Evolutionary conservation across 106 monocot species (phyloP), one percentile per base, ranked within the genome.

Genomic region (Dactylorhiza incarnata): DNA sequence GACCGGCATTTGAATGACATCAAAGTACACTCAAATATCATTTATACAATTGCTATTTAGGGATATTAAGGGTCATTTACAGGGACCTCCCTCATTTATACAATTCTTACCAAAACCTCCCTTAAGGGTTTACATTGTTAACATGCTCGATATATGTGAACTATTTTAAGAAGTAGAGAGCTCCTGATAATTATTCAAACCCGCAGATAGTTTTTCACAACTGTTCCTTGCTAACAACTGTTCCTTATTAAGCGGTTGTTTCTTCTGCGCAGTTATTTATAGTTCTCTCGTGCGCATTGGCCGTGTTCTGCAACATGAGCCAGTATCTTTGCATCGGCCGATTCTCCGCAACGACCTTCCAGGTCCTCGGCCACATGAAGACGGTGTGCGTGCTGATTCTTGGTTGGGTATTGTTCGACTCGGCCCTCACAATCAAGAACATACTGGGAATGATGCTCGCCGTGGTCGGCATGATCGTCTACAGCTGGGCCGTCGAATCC

Each of bases 361-460:
- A 87, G 76, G 87, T 87, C 5, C 68, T 87, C 24, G 87, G 87
- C 45, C 87, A 87, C 82, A 87, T 87, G 87, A 87, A 87, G 62
- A 87, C 87, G 0, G 76, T 87, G 11, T 75, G 71, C 24, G 87
- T 87, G 4, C 37, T 87, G 43, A 78, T 82, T n/a, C 75, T 87
- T 44, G 87, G 87, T 4, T 87, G 81, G 78, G 45, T 87, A 9
- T 37, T 87, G 16, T 87, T 87, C 45, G 87, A 82, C 66, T 85
- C 88, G 17, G 85, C 83, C 17, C 83, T 88, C 15, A 88, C 88
- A 10, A 7, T 85, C 61, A 88, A 88, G 78, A 84, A 84, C 68
- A 82, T 84, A 5, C 72, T 84, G 1, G 84, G 84, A 23, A 87
- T 84, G 84, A 6, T 84, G 11, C 73, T 84, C 26, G 87, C 84